phyloP scores from a whole-genome alignment of 495 filamentous ascomycete genomes.

The Annulohypoxylon stygium region DNA sequence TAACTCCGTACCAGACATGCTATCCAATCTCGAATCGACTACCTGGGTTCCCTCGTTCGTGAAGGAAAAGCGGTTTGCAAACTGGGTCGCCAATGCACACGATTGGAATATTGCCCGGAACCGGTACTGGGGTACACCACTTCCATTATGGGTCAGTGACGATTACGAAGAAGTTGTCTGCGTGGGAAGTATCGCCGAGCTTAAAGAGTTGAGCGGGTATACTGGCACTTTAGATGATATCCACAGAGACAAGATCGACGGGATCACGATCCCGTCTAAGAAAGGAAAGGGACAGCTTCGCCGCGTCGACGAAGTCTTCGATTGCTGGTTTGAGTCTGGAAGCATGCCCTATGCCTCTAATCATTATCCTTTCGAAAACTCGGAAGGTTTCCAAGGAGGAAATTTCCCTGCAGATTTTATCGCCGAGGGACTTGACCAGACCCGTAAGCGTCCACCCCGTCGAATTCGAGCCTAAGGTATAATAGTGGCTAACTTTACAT shows the following conservation, averaged over 20 bases:
- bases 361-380: constrained; percentile 96
- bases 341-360: constrained; percentile 96
- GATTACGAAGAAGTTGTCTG: constrained; percentile 89
- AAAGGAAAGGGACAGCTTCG: constrained; percentile 86
- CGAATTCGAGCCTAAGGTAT: background rate
- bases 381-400: constrained; percentile 79
- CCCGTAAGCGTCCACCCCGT: constrained; percentile 18
- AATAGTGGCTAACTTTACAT: constrained; percentile 23
- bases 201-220: constrained; percentile 88
- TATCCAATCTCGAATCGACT: constrained; percentile 87
- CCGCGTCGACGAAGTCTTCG: constrained; percentile 91
- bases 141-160: constrained; percentile 93
- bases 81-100: constrained; percentile 90
- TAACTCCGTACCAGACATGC: constrained; percentile 87
- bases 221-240: constrained; percentile 88
- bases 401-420: constrained; percentile 97
- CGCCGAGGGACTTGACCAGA: constrained; percentile 94
- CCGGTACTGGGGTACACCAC: constrained; percentile 96
- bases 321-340: constrained; percentile 94
- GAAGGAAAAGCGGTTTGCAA: constrained; percentile 86
- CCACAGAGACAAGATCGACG: constrained; percentile 93
- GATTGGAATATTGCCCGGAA: constrained; percentile 98
- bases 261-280: constrained; percentile 96
- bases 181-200: constrained; percentile 85
- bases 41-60: constrained; percentile 96